Evolutionary conservation across 225 moss, liverwort and hornwort genomes (phyloP).

Genomic region (Polytrichum commune): DNA sequence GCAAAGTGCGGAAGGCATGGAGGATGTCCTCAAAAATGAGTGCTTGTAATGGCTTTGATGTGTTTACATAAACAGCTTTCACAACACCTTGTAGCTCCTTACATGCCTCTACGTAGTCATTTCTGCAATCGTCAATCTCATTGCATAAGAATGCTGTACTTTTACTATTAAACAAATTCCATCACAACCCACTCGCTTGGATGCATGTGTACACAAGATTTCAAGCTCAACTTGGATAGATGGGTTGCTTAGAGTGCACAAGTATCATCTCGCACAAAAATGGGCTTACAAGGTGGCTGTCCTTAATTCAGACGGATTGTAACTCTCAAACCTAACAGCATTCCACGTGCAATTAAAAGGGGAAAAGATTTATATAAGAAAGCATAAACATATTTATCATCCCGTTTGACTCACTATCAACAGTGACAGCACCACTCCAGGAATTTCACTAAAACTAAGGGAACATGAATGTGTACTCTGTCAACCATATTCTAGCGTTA

Average conservation of each 20-base stretch:
- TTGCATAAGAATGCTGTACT: background rate
- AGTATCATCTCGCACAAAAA: background rate
- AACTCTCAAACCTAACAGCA: no score
- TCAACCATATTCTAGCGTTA: no score
- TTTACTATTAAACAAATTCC: background rate
- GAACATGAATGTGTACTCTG: no score
- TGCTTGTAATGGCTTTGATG: constrained; percentile 42
- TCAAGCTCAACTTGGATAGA: background rate
- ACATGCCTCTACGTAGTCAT: constrained; percentile 64
- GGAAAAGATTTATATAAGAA: no score
- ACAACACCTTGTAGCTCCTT: constrained; percentile 48
- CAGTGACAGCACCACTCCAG: no score
- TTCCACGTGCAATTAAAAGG: no score
- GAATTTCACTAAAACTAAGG: no score
- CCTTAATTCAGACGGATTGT: background rate
- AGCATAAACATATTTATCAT: no score
- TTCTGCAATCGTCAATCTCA: constrained; percentile 28
- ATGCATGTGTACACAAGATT: background rate
- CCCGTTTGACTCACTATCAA: no score
- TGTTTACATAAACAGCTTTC: constrained; percentile 34
- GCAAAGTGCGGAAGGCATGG: constrained; percentile 43
- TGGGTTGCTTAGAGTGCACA: no score
- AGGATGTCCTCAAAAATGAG: constrained; percentile 46
- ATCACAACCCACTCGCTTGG: background rate
- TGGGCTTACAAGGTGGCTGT: background rate